Evolutionary conservation across 768 basidiomycete genomes (phyloP), one percentile per base, ranked within the genome.

Genomic region (Mycena venus): DNA sequence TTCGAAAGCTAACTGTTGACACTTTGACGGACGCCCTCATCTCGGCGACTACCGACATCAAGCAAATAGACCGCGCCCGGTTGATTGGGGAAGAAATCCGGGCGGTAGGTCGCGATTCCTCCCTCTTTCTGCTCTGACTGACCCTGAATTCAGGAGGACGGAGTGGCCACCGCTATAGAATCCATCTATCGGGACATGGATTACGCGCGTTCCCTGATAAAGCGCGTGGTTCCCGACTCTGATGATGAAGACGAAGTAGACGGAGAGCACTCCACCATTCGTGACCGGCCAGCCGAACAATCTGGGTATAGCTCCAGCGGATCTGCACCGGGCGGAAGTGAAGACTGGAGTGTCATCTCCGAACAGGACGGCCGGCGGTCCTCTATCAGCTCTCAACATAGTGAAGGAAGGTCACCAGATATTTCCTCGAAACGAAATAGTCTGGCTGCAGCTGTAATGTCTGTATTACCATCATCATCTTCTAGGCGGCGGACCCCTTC

Each of bases 171-270:
- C 36, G 98, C 98, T 19, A 93, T 99, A 71, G 97, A 99, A 83
- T 92, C 94, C 31, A 97, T 99, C 75, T 99, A 99, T 81, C 92
- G 98, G 56, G 97, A 99, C 80, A 85, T 99, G 68, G 98, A 99
- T 74, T 99, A 99, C 82, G 96, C 98, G 40, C 91, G 94, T 40
- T 93, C 94, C 10, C 84, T 98, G 61, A 92, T 99, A 76, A 97
- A 96, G 81, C 90, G 88, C 36, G 80, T 40, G 19, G 72, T 73
- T 34, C 73, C 83, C 15, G 78, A 81, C 40, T 82, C 78, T 34
- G 86, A 85, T 31, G 79, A 77, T 21, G 83, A 83, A 15, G 61
- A 77, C 21, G 80, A 83, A 14, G 80, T 81, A 68, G 83, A 80
- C 51, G 82, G 79, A 40, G 85, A 85, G 51, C 83, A 84, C 62